Base-by-base conservation (phyloP, 805 yeast genomes). In the Dipodascus albidus region DNA sequence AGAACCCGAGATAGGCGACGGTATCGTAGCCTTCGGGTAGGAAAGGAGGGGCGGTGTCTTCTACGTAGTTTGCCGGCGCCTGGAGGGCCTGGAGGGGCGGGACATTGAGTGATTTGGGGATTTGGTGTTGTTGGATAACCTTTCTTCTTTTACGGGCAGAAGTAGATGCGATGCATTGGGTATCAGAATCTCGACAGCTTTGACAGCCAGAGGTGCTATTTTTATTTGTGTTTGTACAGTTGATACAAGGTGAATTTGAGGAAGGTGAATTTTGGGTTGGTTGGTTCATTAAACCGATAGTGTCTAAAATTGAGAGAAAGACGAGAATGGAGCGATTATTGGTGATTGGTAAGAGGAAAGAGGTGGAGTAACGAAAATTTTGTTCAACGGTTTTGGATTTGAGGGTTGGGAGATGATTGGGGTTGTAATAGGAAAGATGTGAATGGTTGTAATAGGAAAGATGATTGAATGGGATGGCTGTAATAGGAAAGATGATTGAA, bases 1-100 rank as follows among this genome's bases (percentile, higher is more conserved):
- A 59, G 6, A 60, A 55, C 15, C 70, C 70, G 49, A 66, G 53
- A 41, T 62, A 55, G 11, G 62, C 60, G 0, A 60, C 64, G 1
- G 59, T 52, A n/a, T 58, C 61, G 49, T 57, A 62, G 3, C 57
- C 62, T 1, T 51, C 52, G 1, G 67, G 67, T 0, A 64, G 48
- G 17, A 59, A 49, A 3, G 60, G 60, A n/a, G 44, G 20, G 6
- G 20, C 44, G 6, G 44, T 6, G 17, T 38, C 44, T 38, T 38
- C 44, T 14, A 38, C 44, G n/a, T 38, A 38, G 44, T 38, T 38
- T 4, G 44, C 17, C 6, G 44, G 44, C 6, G 20, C 44, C 20
- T 38, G 44, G 17, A 38, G 20, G n/a, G 17, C 44, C 20, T 38
- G 44, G 3, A 38, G 44, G 4, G 44, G 44, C 20, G 44, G 44